Evolutionary conservation across 306 rosid genomes (phyloP).

Genomic region (Acacia crassicarpa): DNA sequence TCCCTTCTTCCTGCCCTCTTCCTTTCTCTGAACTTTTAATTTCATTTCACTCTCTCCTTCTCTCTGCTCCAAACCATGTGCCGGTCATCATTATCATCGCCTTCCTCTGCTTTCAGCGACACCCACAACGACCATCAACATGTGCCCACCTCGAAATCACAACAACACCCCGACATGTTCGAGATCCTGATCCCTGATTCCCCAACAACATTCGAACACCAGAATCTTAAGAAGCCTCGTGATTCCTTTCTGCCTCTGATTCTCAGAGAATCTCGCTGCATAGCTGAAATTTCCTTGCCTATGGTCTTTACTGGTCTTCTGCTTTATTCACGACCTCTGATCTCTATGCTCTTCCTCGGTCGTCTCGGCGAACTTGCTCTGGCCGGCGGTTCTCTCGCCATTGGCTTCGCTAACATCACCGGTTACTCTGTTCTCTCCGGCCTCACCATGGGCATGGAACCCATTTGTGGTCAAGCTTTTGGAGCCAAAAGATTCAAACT

Average conservation of each 20-base stretch:
- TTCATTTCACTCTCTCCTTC: neutral
- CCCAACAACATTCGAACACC: slow-evolving; percentile 46
- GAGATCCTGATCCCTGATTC: slow-evolving; percentile 45
- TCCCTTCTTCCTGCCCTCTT: slow-evolving; percentile 1
- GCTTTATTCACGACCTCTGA: slow-evolving; percentile 80
- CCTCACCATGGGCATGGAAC: slow-evolving; percentile 94
- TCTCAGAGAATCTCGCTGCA: slow-evolving; percentile 51
- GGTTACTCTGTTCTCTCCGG: slow-evolving; percentile 90
- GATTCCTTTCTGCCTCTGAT: slow-evolving; percentile 33
- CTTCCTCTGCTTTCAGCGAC: slow-evolving; percentile 16
- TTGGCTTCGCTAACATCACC: slow-evolving; percentile 89
- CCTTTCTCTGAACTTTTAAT: neutral
- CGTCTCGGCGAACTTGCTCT: slow-evolving; percentile 65
- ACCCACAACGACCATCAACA: slow-evolving; percentile 26
- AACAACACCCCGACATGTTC: slow-evolving; percentile 30
- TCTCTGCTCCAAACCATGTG: slow-evolving; percentile 37
- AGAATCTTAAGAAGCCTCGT: slow-evolving; percentile 5
- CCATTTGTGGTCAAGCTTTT: slow-evolving; percentile 91
- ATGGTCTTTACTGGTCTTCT: slow-evolving; percentile 73
- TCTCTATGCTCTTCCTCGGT: slow-evolving; percentile 93
- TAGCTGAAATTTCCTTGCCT: slow-evolving; percentile 57
- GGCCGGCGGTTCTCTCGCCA: slow-evolving; percentile 86
- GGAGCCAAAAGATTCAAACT: slow-evolving; percentile 87
- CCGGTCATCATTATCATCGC: slow-evolving; percentile 27
- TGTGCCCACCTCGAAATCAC: slow-evolving; percentile 19